Evolutionary conservation across 2,329 filamentous ascomycete species (phyloP).

Genomic region (Xylariaceae sp.): DNA sequence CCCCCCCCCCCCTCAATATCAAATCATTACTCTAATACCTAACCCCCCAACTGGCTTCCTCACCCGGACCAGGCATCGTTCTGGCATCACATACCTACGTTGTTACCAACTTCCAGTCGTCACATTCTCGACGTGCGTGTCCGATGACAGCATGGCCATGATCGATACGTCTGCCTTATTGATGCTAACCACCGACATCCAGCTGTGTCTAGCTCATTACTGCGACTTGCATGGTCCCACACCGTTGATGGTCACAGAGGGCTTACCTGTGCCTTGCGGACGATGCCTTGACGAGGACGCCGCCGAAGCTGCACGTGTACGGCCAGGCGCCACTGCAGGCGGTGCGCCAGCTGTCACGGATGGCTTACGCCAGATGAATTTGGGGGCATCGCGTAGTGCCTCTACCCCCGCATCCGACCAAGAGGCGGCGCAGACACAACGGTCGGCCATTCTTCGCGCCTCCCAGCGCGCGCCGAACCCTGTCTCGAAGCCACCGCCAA

Average conservation of each 20-base stretch:
- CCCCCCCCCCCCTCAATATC: neutral
- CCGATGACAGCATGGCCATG: slow-evolving; percentile 19
- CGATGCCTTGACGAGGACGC: slow-evolving; percentile 48
- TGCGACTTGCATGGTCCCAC: slow-evolving; percentile 67
- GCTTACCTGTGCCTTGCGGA: slow-evolving; percentile 54
- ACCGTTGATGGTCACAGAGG: slow-evolving; percentile 65
- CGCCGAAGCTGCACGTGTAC: slow-evolving; percentile 34
- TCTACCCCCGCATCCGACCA: slow-evolving; percentile 41
- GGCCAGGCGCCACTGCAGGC: slow-evolving; percentile 35
- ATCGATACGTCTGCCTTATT: slow-evolving; percentile 20
- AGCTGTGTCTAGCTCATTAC: slow-evolving; percentile 66
- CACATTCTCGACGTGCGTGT: slow-evolving; percentile 8
- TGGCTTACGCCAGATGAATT: slow-evolving; percentile 42
- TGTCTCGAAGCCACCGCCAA: slow-evolving; percentile 19
- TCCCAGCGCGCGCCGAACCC: slow-evolving; percentile 24
- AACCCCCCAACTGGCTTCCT: slow-evolving; percentile 6
- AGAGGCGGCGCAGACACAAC: slow-evolving; percentile 39
- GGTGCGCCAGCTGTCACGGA: slow-evolving; percentile 39
- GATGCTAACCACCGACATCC: slow-evolving; percentile 39
- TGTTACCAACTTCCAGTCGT: too few relatives aligned
- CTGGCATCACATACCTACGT: too few relatives aligned
- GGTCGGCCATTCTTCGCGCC: slow-evolving; percentile 38
- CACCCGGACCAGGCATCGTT: too few relatives aligned
- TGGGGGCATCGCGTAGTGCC: slow-evolving; percentile 38
- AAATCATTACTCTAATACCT: neutral